Conservation (phyloP, 2,329 filamentous ascomycete genomes). For the Alternaria tenuissima region DNA sequence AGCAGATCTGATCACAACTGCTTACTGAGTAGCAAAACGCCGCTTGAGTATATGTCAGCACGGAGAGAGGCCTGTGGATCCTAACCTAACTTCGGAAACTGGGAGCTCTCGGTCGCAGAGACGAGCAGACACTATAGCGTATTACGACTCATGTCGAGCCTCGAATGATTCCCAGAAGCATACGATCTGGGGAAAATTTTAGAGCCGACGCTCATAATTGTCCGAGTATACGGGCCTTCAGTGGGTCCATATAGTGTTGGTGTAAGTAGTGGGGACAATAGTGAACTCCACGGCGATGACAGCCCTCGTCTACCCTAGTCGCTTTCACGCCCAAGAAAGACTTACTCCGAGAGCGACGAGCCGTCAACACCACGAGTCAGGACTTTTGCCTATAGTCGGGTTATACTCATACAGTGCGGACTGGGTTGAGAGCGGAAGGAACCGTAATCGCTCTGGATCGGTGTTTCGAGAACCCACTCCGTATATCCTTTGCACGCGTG, state of each 20-base stretch:
- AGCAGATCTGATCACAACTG: neutral
- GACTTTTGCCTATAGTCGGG: neutral
- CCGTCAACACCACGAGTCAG: neutral
- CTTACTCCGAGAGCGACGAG: neutral
- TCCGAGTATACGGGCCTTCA: neutral
- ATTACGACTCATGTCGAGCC: neutral
- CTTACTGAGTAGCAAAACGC: neutral
- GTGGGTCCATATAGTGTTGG: neutral
- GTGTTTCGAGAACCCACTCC: neutral
- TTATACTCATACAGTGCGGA: neutral
- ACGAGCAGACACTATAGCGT: neutral
- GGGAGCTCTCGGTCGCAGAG: neutral
- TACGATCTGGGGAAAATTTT: neutral
- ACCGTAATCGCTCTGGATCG: neutral
- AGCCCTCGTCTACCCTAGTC: neutral
- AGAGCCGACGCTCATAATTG: neutral
- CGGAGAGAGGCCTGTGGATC: neutral
- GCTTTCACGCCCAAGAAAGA: neutral
- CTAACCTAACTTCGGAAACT: neutral
- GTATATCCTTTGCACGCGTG: neutral
- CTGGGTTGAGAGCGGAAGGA: neutral
- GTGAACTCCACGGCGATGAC: neutral
- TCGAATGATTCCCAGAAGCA: neutral
- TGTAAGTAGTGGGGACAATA: neutral
- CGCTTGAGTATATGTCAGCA: neutral